phyloP scores from a whole-genome alignment of 768 basidiomycete species.

The Tephrocybe sp. region DNA sequence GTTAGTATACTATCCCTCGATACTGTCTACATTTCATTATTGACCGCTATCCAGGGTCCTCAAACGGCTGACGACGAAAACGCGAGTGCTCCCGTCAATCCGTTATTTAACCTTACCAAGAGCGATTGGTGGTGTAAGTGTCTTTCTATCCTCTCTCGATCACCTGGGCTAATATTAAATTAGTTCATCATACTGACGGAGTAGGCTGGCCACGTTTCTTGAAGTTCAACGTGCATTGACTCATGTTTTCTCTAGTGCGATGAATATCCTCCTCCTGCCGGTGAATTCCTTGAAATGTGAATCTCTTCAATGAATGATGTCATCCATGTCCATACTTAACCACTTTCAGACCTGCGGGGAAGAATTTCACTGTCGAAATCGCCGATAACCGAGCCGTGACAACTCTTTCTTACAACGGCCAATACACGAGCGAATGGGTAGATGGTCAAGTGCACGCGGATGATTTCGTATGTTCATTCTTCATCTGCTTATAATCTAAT shows the following conservation, averaged over 20 bases:
- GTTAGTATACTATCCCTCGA: too few species aligned
- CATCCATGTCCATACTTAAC: neutral
- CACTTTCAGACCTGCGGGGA: slow-evolving; percentile 43
- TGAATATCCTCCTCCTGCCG: slow-evolving; percentile 40
- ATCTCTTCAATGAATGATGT: slow-evolving; percentile 13
- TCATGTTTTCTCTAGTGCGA: slow-evolving; percentile 32
- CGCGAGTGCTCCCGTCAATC: slow-evolving; percentile 36
- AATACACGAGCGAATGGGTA: slow-evolving; percentile 41
- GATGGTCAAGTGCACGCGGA: slow-evolving; percentile 45
- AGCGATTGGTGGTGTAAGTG: slow-evolving; percentile 48
- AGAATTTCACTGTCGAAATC: slow-evolving; percentile 47
- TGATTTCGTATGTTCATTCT: slow-evolving; percentile 38
- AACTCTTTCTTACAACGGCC: slow-evolving; percentile 40
- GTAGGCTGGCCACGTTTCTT: slow-evolving; percentile 22
- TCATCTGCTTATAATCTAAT: neutral
- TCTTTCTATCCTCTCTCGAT: neutral
- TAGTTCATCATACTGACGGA: slow-evolving; percentile 32
- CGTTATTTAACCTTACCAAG: slow-evolving; percentile 41
- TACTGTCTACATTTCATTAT: neutral
- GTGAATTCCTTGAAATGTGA: slow-evolving; percentile 44
- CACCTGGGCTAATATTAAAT: neutral
- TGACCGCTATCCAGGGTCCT: slow-evolving; percentile 25
- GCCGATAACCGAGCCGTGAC: slow-evolving; percentile 51
- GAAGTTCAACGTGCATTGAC: neutral
- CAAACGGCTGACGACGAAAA: slow-evolving; percentile 33